Base-by-base conservation (phyloP, 2,329 filamentous ascomycete genomes). In the Aspergillus fijiensis region DNA sequence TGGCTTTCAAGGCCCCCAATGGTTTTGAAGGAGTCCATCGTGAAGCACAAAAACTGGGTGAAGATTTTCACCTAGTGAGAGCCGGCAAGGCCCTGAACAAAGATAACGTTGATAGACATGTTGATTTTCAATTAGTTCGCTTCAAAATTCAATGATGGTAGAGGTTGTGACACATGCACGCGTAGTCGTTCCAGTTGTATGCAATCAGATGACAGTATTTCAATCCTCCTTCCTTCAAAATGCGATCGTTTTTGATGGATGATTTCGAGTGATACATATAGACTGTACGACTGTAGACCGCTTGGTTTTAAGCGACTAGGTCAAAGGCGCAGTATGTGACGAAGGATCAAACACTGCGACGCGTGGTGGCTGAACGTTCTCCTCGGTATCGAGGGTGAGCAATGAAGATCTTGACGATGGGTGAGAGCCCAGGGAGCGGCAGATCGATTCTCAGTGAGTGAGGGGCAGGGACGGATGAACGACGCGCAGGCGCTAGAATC, bases 1-100 rank as follows among this genome's bases (percentile, higher is more conserved):
- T 70, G 72, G 72, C 72, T 69, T 70, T 58, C 65, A 67, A 67
- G 61, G 72, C 72, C 73, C 70, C 65, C 69, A 66, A 66, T 57
- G 55, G 64, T 63, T 57, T 63, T 61, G 66, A 55, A 65, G 61
- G 63, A 60, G 60, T 72, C 71, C 73, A 75, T 75, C 63, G 57
- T 68, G 69, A 69, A 70, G 64, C 53, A 62, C 61, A 66, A 60
- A 60, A 63, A 56, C 64, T 59, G 55, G 59, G 69, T 61, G 57
- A 57, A 58, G 61, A 63, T 62, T 67, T 29, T 62, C 67, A 60
- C 60, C 66, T 70, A 74, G 64, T 66, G 69, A 60, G 63, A 65
- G 68, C 66, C 64, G 65, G 68, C 60, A 61, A 67, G 66, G 65
- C 55, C 67, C 69, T 69, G 64, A 63, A 64, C 60, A 61, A 63